Percentiles rank a stretch among this genome's conserved stretches.
phyloP scores from a whole-genome alignment of 1,139 yeast genomes.

The Saccharomycopsis crataegensis region DNA sequence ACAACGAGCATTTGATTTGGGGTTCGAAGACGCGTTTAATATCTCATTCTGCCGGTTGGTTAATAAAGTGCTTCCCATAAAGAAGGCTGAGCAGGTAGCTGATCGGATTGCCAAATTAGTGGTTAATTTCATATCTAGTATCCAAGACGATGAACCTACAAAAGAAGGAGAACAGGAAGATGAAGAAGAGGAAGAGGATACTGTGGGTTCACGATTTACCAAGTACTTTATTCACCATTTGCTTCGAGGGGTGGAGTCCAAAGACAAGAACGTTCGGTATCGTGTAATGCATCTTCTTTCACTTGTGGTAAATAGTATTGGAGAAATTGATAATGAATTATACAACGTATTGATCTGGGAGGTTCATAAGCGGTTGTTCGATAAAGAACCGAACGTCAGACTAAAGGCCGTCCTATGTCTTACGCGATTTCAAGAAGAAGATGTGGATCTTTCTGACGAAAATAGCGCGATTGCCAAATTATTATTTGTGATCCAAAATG shows the following conservation, averaged over 20 bases:
- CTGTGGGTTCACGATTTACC: slow-evolving; percentile 43
- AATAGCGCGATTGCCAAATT: slow-evolving; percentile 48
- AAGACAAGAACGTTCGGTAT: slow-evolving; percentile 69
- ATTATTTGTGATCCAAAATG: slow-evolving; percentile 56
- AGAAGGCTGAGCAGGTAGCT: slow-evolving; percentile 65
- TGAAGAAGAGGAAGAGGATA: slow-evolving; percentile 5
- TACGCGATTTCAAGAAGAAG: slow-evolving; percentile 60
- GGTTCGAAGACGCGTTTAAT: slow-evolving; percentile 51
- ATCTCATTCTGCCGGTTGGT: slow-evolving; percentile 39
- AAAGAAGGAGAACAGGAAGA: background rate
- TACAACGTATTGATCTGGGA: slow-evolving; percentile 58
- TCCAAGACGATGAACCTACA: slow-evolving; percentile 26
- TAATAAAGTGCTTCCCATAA: slow-evolving; percentile 58
- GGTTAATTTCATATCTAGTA: slow-evolving; percentile 50
- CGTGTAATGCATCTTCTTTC: slow-evolving; percentile 77
- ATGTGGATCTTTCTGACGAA: slow-evolving; percentile 24
- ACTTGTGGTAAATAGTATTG: slow-evolving; percentile 60
- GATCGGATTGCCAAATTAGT: slow-evolving; percentile 74
- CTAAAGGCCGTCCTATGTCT: slow-evolving; percentile 77
- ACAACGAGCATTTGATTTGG: slow-evolving; percentile 44
- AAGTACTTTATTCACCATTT: slow-evolving; percentile 59
- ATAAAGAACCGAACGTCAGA: slow-evolving; percentile 73
- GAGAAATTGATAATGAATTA: slow-evolving; percentile 69
- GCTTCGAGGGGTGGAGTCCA: slow-evolving; percentile 69
- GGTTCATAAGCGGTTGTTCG: slow-evolving; percentile 58